Evolutionary conservation across 352 stramenopile species (phyloP).

Genomic region (Globisporangium recalcitrans): DNA sequence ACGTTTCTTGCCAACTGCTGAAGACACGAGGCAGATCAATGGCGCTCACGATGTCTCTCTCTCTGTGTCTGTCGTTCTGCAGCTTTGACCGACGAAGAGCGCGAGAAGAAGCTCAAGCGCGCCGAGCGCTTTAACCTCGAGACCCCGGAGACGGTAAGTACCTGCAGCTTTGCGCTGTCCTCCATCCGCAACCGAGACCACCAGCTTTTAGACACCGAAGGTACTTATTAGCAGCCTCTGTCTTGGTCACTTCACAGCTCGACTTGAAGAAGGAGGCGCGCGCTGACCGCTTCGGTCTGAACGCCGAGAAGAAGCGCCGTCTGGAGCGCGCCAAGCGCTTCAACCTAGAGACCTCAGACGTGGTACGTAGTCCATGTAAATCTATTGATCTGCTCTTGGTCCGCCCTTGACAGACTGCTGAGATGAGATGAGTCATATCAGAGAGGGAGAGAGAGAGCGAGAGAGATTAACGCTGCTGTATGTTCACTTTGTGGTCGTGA

Average conservation of each 20-base stretch:
- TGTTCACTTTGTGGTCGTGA: not conserved
- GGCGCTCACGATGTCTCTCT: not conserved
- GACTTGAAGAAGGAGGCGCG: conserved; percentile 79
- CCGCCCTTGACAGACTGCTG: conserved; percentile 2
- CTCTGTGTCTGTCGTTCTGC: not conserved
- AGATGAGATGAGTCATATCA: not conserved
- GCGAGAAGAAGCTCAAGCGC: conserved; percentile 65
- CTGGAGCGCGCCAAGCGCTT: conserved; percentile 84
- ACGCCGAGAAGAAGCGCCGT: conserved; percentile 72
- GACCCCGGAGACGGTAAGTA: conserved; percentile 66
- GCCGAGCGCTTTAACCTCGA: conserved; percentile 78
- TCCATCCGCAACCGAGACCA: no score
- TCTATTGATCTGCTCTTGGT: not conserved
- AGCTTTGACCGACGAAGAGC: conserved; percentile 35
- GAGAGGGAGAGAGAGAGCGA: not conserved
- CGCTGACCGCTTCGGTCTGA: conserved; percentile 78
- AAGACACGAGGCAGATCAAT: not conserved
- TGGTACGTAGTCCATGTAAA: conserved; percentile 31
- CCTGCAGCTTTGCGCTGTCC: conserved; percentile 2
- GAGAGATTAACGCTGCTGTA: not conserved
- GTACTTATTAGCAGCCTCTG: not conserved
- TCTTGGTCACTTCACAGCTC: conserved; percentile 29
- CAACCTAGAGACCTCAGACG: conserved; percentile 71
- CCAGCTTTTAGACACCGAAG: no score
- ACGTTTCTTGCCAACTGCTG: not conserved